Base-by-base conservation (phyloP, 192 early-diverging fungal genomes). In the Podila verticillata region DNA sequence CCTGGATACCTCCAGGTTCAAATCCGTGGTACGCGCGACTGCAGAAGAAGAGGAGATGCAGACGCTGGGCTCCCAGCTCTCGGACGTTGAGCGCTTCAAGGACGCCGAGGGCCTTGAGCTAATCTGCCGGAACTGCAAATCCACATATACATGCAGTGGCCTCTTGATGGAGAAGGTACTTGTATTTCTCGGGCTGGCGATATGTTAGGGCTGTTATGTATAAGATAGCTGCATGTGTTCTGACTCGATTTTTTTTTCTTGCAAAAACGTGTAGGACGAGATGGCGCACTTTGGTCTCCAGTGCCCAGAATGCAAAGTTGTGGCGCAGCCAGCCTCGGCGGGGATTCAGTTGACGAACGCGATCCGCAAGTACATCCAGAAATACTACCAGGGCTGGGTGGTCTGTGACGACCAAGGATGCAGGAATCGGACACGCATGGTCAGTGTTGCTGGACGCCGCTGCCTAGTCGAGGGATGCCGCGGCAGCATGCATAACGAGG, bases 351-450 rank as follows among this genome's bases (percentile, higher is more conserved):
- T 97, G 19, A 78, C 83, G 9, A 26, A 84, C 10, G 83, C 83
- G 12, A 95, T 98, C 60, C 87, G 95, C 47, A 54, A 48, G 0
- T 82, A 91, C 47, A 89, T 98, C 24, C 82, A 86, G 36, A 80
- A 82, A 54, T 98, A 95, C 83, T 92, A 95, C 77, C 71, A 91
- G n/a, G 88, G 92, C 22, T 89, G 84, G 78, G 71, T 92, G 39
- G 65, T 89, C 31, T 99, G 98, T 84, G 95, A 97, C 65, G 95
- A 97, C 59, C 77, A 88, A 7, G 81, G 85, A 6, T 97, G 96
- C 72, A 72, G 63, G 5, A 86, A 90, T 32, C 63, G 81, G 8
- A 93, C 96, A 6, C 88, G 92, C 29, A 75, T 87, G 59, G 75
- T 95, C 48, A 86, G 89, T 17, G 94, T 96, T 4, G 84, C 89